These are phyloP conservation scores for Pichia deserticola DNA, from an alignment of 805 yeast species.

Conservation along the genomic window DNA sequence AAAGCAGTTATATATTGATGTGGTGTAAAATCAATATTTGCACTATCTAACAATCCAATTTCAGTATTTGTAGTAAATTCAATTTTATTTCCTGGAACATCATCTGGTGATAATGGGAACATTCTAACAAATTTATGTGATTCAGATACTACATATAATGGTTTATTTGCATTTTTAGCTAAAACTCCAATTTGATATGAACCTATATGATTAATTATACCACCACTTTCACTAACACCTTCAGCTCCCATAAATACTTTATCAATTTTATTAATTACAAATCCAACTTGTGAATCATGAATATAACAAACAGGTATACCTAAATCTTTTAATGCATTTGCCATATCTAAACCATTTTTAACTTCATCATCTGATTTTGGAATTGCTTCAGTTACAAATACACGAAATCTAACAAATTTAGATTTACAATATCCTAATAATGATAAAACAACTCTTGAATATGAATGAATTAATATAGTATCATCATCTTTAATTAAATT, in stretches of 20 bases:
- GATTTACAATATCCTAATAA: conserved; percentile 69
- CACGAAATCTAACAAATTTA: conserved; percentile 77
- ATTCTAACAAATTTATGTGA: conserved; percentile 93
- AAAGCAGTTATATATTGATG: conserved; percentile 93
- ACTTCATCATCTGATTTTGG: conserved; percentile 46
- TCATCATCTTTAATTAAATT: conserved; percentile 93
- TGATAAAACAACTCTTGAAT: conserved; percentile 81
- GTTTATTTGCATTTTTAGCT: conserved; percentile 85
- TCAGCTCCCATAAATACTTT: conserved; percentile 96
- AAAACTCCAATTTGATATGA: conserved; percentile 91
- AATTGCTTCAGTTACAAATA: conserved; percentile 87
- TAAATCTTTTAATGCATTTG: conserved; percentile 51
- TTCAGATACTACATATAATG: conserved; percentile 90
- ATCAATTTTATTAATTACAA: conserved; percentile 82
- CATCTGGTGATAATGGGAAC: conserved; percentile 91
- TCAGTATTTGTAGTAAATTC: conserved; percentile 33
- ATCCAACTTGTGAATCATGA: conserved; percentile 92
- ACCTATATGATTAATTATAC: conserved; percentile 92
- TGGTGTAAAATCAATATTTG: conserved; percentile 86
- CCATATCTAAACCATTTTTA: conserved; percentile 63
- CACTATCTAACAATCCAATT: conserved; percentile 34
- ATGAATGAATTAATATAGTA: conserved; percentile 81
- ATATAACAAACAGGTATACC: conserved; percentile 85
- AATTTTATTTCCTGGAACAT: conserved; percentile 52
- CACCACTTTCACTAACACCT: conserved; percentile 98